A percentile compares a stretch with the other conserved stretches of the same genome.
Conservation (phyloP, 2,329 filamentous ascomycete genomes). For the Alternaria solani region DNA sequence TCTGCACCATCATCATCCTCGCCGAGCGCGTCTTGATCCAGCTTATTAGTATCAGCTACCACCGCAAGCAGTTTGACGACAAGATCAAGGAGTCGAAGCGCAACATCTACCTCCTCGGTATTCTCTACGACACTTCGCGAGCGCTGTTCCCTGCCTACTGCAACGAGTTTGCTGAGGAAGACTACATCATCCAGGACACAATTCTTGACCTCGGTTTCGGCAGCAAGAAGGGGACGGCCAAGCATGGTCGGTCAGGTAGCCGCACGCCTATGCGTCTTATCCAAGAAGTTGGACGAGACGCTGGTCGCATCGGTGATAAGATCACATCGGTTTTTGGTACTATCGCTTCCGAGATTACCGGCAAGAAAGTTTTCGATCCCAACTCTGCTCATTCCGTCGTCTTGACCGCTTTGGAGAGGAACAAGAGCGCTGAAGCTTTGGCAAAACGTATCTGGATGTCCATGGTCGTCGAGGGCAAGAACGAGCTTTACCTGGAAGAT, state of each 20-base stretch:
- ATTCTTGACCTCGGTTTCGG: slow-evolving; percentile 67
- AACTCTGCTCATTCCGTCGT: slow-evolving; percentile 91
- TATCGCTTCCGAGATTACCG: slow-evolving; percentile 91
- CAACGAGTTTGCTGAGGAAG: slow-evolving; percentile 87
- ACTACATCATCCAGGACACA: slow-evolving; percentile 86
- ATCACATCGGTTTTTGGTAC: slow-evolving; percentile 93
- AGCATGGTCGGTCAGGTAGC: slow-evolving; percentile 65
- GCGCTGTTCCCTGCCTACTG: slow-evolving; percentile 92
- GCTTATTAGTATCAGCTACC: slow-evolving; percentile 84
- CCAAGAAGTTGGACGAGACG: slow-evolving; percentile 69
- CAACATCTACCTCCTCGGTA: slow-evolving; percentile 79
- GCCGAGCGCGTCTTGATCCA: slow-evolving; percentile 82
- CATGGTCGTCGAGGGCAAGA: slow-evolving; percentile 88
- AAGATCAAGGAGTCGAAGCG: slow-evolving; percentile 90
- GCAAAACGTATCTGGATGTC: slow-evolving; percentile 98
- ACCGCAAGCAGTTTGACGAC: slow-evolving; percentile 81
- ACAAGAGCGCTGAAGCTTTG: slow-evolving; percentile 84
- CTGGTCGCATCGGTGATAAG: slow-evolving; percentile 86
- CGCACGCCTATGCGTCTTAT: slow-evolving; percentile 82
- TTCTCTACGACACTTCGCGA: slow-evolving; percentile 90
- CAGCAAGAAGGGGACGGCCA: slow-evolving; percentile 59
- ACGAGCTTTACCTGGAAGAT: slow-evolving; percentile 81
- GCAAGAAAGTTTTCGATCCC: slow-evolving; percentile 93
- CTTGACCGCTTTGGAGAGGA: slow-evolving; percentile 86
- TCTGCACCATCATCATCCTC: slow-evolving; percentile 74